Base-by-base conservation (phyloP, 371 early-diverging fungal species). In the Mucor piriformis region DNA sequence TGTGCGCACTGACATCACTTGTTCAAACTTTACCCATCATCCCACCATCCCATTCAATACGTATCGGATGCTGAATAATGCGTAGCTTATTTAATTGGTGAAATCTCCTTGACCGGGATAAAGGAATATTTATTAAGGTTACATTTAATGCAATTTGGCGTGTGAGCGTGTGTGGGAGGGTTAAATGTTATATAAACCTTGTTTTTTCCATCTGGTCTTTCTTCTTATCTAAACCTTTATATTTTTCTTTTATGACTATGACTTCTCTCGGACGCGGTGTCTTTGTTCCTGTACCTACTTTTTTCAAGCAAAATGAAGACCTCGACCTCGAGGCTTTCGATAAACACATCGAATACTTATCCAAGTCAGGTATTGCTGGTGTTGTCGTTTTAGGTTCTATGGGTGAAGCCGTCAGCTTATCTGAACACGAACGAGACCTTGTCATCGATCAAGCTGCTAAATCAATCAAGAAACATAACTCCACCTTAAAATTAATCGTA, bases 381-480 rank as follows among this genome's bases (percentile, higher is more conserved):
- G 64, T 79, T 47, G 74, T 79, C 34, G 73, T 79, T 35, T 49
- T 69, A 40, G 80, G 80, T 3, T 79, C 80, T 6, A 79, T 68
- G 60, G 80, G 80, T 40, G 80, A 79, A 54, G 80, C 77, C 11
- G 75, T 76, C 6, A 67, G 62, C 24, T 54, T 79, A 44, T 66
- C 70, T 20, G 77, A 76, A 33, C 58, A 69, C 3, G 80, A 79
- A 46, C 65, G 80, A 40, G 35, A 37, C 7, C 37, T 55, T 24
- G 64, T 76, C 11, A 64, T 79, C 23, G 32, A 53, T 8, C 65
- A 66, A 43, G 69, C 71, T 20, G 34, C 55, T 20, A 50, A 65
- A n/a, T 63, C 67, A 29, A 62, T 73, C 16, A 34, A 66, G 8
- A 68, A 73, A 35, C 51, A 70, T 37, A 69, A 79, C 29, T 68